A percentile compares a stretch with the other conserved stretches of the same genome.
Conservation (phyloP, 2,329 filamentous ascomycete genomes). For the Exophiala xenobiotica region DNA sequence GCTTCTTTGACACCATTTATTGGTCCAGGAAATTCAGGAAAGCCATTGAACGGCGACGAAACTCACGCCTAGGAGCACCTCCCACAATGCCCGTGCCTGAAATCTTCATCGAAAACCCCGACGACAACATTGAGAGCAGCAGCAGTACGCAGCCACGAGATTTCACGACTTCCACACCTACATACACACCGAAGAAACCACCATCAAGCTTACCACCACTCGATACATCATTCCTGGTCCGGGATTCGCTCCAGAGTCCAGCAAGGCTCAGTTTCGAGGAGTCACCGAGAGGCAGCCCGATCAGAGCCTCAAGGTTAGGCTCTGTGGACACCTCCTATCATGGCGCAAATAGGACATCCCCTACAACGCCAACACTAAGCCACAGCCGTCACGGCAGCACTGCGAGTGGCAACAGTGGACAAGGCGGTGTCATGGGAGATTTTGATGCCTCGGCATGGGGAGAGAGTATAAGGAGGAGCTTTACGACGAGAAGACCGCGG, state of each 20-base stretch:
- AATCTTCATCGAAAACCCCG: conserved; percentile 82
- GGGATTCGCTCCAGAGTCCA: conserved; percentile 25
- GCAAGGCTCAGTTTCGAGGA: conserved; percentile 28
- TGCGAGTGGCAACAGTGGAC: conserved; percentile 59
- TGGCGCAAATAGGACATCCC: conserved; percentile 35
- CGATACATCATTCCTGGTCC: conserved; percentile 28
- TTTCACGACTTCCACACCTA: conserved; percentile 27
- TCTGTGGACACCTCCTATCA: conserved; percentile 36
- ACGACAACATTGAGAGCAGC: conserved; percentile 38
- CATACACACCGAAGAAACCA: conserved; percentile 18
- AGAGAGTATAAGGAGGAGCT: conserved; percentile 84
- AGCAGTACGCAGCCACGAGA: conserved; percentile 26
- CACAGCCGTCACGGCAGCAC: conserved; percentile 64
- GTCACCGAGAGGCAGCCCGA: conserved; percentile 28
- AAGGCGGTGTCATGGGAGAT: conserved; percentile 78
- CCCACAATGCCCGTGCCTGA: conserved; percentile 83
- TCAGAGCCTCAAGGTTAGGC: conserved; percentile 21
- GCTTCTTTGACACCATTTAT: conserved; percentile 92
- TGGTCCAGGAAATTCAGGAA: conserved; percentile 81
- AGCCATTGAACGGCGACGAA: conserved; percentile 68
- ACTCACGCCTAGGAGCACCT: conserved; percentile 72
- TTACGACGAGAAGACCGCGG: conserved; percentile 60
- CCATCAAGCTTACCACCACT: conserved; percentile 26
- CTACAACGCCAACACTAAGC: conserved; percentile 31
- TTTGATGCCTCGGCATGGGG: conserved; percentile 90